Evolutionary conservation across 2,329 filamentous ascomycete genomes (phyloP), one percentile per base, ranked within the genome.

Genomic region (Colletotrichum musicola): DNA sequence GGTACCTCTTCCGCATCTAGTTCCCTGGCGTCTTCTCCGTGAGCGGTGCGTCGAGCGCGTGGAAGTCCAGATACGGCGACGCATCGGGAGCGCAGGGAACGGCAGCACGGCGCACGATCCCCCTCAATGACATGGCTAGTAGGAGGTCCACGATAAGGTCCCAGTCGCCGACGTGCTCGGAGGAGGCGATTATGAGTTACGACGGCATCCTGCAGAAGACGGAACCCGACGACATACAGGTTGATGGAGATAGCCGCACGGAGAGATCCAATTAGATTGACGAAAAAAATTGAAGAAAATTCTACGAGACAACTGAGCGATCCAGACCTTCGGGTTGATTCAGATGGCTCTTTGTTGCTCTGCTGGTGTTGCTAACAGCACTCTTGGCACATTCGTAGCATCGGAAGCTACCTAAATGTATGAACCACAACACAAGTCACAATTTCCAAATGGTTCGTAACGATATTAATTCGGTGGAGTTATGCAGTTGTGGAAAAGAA

Each of bases 171-270:
- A 77, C 71, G 6, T 75, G 75, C 4, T 78, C 75, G 5, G 78
- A 82, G 56, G 80, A 82, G 59, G 79, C 81, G 64, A 81, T 81
- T 12, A 80, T 81, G 77, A 79, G 78, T 2, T 78, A 79, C 42
- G 80, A 81, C 53, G 80, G 80, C 12, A 81, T 82, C 30, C 72
- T 82, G 27, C 44, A 27, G 13, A 67, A 59, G 10, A 67, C 64
- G 18, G 20, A 49, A 16, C n/a, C 16, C 40, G 16, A 42, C 40
- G 16, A 42, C 40, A 6, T 42, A 42, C 13, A 42, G 40, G 13
- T 42, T 42, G 40, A n/a, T 7, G 40, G 40, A 42, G 40, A 42
- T n/a, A 42, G 40, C 16, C 40, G 40, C 16, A 14, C 40, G 13
- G 40, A 42, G 5, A 42, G 40, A n/a, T 16, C 16, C 16, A n/a